Evolutionary conservation across 805 yeast species (phyloP), one percentile per base, ranked within the genome.

Genomic region (Geotrichum ghanense): DNA sequence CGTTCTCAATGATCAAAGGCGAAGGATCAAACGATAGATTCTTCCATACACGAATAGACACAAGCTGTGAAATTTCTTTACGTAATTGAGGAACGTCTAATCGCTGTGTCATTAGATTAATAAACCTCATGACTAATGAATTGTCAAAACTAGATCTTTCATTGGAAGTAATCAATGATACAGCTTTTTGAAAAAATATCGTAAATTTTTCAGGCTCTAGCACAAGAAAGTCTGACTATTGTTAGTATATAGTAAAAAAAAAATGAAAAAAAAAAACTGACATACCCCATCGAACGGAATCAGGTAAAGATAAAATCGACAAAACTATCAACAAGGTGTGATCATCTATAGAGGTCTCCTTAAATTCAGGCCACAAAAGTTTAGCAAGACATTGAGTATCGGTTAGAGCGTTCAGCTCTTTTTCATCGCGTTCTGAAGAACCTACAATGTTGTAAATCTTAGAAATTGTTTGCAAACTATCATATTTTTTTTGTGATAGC

Each of bases 301-400:
- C n/a, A n/a, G n/a, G n/a, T n/a, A n/a, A n/a, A n/a, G n/a, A n/a
- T n/a, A n/a, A n/a, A n/a, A n/a, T 14, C 10, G 62, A 25, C 23
- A 61, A 43, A 3, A 62, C 58, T 7, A 71, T 56, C 42, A 66
- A 53, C 31, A 67, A 66, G 3, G 73, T 57, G 52, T 73, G 76
- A 22, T 62, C 65, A 41, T 62, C 56, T 2, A 72, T 59, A 6
- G 65, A 60, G 48, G 71, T 73, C 9, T 58, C 59, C 43, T 66
- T 65, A 48, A 71, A 70, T 39, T 58, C 51, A 10, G 60, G 62
- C 78, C 76, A 74, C 12, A 70, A 57, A n/a, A n/a, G n/a, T n/a
- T n/a, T n/a, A n/a, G n/a, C n/a, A n/a, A n/a, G n/a, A n/a, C n/a
- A n/a, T n/a, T n/a, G n/a, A n/a, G n/a, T n/a, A n/a, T n/a, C n/a